Percentiles rank a stretch among this genome's conserved stretches.
Conservation (phyloP, 1,139 yeast species). For the Nakaseomyces glabratus region DNA sequence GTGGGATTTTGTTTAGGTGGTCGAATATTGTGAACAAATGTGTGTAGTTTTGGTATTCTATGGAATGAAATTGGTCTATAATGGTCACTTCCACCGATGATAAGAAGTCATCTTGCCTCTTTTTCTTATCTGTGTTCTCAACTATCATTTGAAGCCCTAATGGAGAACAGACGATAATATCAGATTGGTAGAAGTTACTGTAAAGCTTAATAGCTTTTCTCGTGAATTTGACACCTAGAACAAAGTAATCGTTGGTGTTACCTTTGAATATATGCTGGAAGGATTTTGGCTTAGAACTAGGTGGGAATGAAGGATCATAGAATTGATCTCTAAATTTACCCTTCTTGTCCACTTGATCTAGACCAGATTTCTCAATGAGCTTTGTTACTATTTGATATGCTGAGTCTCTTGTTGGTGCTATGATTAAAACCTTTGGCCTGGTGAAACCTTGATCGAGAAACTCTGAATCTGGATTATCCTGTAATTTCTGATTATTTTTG, state of each 20-base stretch:
- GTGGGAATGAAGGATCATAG: constrained; percentile 41
- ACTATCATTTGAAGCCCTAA: constrained; percentile 78
- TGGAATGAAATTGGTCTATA: constrained; percentile 75
- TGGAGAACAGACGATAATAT: constrained; percentile 84
- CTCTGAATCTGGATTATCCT: constrained; percentile 39
- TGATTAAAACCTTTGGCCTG: constrained; percentile 75
- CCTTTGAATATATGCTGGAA: constrained; percentile 77
- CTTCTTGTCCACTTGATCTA: constrained; percentile 71
- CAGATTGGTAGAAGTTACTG: constrained; percentile 77
- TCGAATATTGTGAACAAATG: constrained; percentile 67
- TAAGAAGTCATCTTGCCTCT: constrained; percentile 58
- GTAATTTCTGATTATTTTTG: constrained; percentile 59
- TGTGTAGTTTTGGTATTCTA: constrained; percentile 91
- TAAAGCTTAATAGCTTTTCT: constrained; percentile 78
- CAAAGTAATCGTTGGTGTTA: constrained; percentile 84
- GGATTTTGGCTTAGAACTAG: constrained; percentile 68
- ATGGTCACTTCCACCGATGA: constrained; percentile 79
- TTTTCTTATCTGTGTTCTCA: constrained; percentile 45
- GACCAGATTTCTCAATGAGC: constrained; percentile 54
- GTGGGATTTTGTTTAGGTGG: constrained; percentile 68
- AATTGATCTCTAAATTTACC: constrained; percentile 69
- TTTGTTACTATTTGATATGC: constrained; percentile 63
- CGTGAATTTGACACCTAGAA: constrained; percentile 81
- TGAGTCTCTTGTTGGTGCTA: constrained; percentile 77
- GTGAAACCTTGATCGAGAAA: constrained; percentile 91